These are phyloP conservation scores for Arthroderma sp. DNA, from an alignment of 2,329 filamentous ascomycete species.

Conservation along the genomic window DNA sequence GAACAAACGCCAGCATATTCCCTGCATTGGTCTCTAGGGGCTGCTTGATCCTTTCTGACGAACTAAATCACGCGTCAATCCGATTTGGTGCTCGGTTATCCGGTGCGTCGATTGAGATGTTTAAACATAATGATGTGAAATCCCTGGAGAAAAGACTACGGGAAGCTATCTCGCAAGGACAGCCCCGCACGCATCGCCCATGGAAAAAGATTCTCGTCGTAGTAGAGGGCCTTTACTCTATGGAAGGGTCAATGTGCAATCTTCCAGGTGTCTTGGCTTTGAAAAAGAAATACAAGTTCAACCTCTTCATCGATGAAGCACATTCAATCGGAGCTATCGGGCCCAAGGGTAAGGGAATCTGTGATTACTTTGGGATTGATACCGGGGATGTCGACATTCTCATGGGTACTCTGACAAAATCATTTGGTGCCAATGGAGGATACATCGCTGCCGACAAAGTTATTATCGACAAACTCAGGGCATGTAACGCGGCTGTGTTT, in stretches of 20 bases:
- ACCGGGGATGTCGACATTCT: constrained; percentile 81
- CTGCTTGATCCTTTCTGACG: constrained; percentile 87
- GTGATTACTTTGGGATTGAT: constrained; percentile 92
- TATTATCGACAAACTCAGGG: constrained; percentile 83
- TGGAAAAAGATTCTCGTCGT: constrained; percentile 99
- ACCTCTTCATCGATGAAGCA: constrained; percentile 89
- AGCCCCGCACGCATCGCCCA: constrained; percentile 92
- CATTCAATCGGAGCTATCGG: constrained; percentile 92
- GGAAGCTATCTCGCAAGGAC: constrained; percentile 88
- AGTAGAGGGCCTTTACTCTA: constrained; percentile 94
- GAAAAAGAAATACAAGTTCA: constrained; percentile 94
- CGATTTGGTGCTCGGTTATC: constrained; percentile 88
- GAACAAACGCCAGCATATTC: constrained; percentile 88
- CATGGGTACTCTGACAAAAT: constrained; percentile 97
- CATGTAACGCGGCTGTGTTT: constrained; percentile 71
- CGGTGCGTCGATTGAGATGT: constrained; percentile 86
- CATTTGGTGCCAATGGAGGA: constrained; percentile 93
- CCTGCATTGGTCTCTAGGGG: constrained; percentile 86
- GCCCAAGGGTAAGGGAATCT: constrained; percentile 78
- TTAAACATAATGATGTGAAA: constrained; percentile 93
- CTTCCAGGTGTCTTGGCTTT: constrained; percentile 76
- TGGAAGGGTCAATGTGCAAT: constrained; percentile 98
- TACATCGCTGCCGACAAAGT: constrained; percentile 82
- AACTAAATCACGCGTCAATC: constrained; percentile 95
- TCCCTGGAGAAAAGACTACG: constrained; percentile 76